Base-by-base conservation (phyloP, 2,329 filamentous ascomycete species). In the Trichoderma brevicompactum region DNA sequence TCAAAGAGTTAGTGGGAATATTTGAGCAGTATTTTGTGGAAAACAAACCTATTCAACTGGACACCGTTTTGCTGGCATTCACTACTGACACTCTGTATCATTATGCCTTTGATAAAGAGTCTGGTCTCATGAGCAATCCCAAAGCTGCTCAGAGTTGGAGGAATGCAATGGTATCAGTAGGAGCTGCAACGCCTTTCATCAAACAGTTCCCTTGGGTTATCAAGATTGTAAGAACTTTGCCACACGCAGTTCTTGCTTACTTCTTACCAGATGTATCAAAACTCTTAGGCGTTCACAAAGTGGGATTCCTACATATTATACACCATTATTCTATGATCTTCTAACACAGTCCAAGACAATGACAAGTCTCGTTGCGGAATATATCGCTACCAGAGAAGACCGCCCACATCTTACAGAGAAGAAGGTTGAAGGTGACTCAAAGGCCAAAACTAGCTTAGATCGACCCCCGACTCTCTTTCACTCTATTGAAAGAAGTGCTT, bases 141-240 rank as follows among this genome's bases (percentile, higher is more conserved):
- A 38, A 5, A 7, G 34, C 32, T 23, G 56, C 56, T 2, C n/a
- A 61, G 32, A 50, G 44, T 13, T 61, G 56, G 56, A 23, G 56
- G 40, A 9, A 40, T n/a, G n/a, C 61, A 7, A 54, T 49, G 36
- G 40, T 49, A 28, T 38, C 52, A 38, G 52, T 64, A 8, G 52
- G 40, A 32, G 15, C 28, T 7, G 50, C 61, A 44, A 64, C 50
- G 15, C 61, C 61, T 10, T 55, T 64, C 19, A 19, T 19, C 23
- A 64, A 56, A 53, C 61, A 64, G 17, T 64, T 64, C 32, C 61
- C 61, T 17, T 64, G 61, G 61, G 2, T 54, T 41, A 17, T 54
- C 34, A 15, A 54, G 12, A 41, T 2, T 61, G 3, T 32, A 19
- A 17, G 23, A 5, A 28, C 23, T 28, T 28, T 28, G 23, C 23